Base-by-base conservation (phyloP, 805 yeast genomes). In the Candida michaelii region DNA sequence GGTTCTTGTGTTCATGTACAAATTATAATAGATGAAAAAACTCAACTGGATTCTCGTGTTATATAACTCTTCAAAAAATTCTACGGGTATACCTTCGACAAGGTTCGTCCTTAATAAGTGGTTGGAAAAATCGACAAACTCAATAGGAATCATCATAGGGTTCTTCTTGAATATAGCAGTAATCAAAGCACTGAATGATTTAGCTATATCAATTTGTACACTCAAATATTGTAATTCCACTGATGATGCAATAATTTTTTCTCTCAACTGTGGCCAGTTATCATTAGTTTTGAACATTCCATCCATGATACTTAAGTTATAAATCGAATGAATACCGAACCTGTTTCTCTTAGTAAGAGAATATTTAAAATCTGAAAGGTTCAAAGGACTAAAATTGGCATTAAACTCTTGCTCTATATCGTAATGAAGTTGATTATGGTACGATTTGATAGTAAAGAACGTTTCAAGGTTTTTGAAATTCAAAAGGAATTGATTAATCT, bases 161-260 rank as follows among this genome's bases (percentile, higher is more conserved):
- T 65, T 69, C 34, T 65, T 69, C 47, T 79, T 75, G 45, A 85
- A 74, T 52, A 67, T 82, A 0, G 91, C 78, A 0, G 91, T 81
- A 16, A 88, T 48, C 25, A 89, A 66, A 1, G 93, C 89, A 38
- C 91, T 89, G 76, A 87, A 80, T 0, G 95, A 76, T 52, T 83
- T 83, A 3, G 88, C 84, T 15, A 85, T 76, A 3, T 78, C 68
- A 12, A 82, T 69, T 53, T 89, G 95, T 1, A 90, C 74, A 30
- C 80, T 73, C 6, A 80, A 73, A 51, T 72, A 74, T 47, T 88
- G 88, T 37, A 80, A 55, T 52, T 83, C 82, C 33, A 81, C 60
- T 46, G 89, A 82, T 1, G 85, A 80, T 1, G 73, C 68, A 2
- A 76, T 60, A 4, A 88, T 72, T 30, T 74, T 76, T 3, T 69